A percentile compares a stretch with the other conserved stretches of the same genome.
These are phyloP conservation scores for Ziziphus jujuba DNA, from an alignment of 306 rosid species.

Conservation along the genomic window DNA sequence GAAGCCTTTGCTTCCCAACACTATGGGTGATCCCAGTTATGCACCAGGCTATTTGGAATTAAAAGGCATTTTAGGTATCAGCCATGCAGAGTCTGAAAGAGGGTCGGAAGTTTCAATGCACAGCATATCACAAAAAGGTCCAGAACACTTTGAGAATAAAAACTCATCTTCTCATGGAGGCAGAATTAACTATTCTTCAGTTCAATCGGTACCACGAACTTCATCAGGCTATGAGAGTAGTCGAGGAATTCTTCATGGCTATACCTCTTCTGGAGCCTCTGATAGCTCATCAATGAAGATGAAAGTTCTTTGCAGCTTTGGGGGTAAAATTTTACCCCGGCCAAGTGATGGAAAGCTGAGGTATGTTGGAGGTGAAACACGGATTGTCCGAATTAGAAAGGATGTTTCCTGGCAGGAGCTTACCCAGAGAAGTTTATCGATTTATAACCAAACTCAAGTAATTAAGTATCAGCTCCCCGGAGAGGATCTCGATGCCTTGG, in stretches of 20 bases:
- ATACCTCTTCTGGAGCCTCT: constrained; percentile 55
- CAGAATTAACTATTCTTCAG: constrained; percentile 50
- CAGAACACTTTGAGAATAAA: constrained; percentile 48
- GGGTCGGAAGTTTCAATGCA: constrained; percentile 71
- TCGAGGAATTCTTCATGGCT: constrained; percentile 43
- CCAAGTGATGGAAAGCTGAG: constrained; percentile 82
- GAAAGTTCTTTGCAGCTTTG: constrained; percentile 85
- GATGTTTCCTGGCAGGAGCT: constrained; percentile 74
- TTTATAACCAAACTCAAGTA: constrained; percentile 56
- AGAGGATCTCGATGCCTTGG: constrained; percentile 93
- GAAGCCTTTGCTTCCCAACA: constrained; percentile 57
- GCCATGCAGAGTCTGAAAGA: constrained; percentile 58
- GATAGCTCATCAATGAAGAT: constrained; percentile 49
- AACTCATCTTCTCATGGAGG: constrained; percentile 42
- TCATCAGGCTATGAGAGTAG: constrained; percentile 48
- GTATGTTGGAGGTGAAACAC: constrained; percentile 91
- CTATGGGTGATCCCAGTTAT: constrained; percentile 46
- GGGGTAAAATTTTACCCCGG: constrained; percentile 80
- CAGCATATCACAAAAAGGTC: constrained; percentile 44
- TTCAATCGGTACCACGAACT: constrained; percentile 47
- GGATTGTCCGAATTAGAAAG: constrained; percentile 63
- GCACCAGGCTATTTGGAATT: constrained; percentile 55
- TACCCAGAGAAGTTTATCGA: constrained; percentile 51
- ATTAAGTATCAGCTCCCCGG: constrained; percentile 94
- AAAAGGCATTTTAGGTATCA: constrained; percentile 62